Conservation (phyloP, 768 basidiomycete genomes). For the Serendipita sp. region DNA sequence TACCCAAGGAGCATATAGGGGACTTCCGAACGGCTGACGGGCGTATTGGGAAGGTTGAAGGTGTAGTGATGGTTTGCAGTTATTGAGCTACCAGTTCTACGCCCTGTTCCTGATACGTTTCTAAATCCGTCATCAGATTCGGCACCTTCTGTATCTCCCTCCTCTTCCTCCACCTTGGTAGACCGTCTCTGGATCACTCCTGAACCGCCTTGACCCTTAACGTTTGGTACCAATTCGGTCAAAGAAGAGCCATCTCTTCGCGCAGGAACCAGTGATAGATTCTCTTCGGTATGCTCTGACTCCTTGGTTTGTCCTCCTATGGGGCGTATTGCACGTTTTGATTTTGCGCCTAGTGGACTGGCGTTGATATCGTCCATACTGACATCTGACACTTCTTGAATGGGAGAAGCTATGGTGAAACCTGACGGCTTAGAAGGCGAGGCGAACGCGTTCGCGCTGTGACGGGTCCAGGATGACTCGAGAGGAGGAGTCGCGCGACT, state of each 20-base stretch:
- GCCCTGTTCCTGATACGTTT: constrained; percentile 18
- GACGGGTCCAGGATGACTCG: no score
- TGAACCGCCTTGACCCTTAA: no score
- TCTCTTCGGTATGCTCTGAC: no score
- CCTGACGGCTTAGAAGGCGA: no score
- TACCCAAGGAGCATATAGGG: constrained; percentile 82
- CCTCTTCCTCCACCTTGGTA: constrained; percentile 14
- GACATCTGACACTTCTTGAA: background rate
- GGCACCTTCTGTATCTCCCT: constrained; percentile 25
- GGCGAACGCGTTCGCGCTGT: no score
- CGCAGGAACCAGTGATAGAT: no score
- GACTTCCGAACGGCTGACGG: constrained; percentile 39
- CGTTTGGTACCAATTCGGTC: no score
- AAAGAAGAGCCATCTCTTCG: no score
- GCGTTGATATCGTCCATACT: background rate
- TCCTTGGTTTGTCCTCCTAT: no score
- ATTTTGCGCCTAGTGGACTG: background rate
- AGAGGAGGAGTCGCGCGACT: no score
- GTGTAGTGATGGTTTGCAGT: constrained; percentile 47
- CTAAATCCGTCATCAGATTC: constrained; percentile 30
- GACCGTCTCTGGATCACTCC: background rate
- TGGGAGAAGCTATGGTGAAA: background rate
- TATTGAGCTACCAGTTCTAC: background rate
- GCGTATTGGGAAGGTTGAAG: constrained; percentile 54
- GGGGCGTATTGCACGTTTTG: no score